Conservation (phyloP, 2,329 filamentous ascomycete species). For the Nemania sp. region DNA sequence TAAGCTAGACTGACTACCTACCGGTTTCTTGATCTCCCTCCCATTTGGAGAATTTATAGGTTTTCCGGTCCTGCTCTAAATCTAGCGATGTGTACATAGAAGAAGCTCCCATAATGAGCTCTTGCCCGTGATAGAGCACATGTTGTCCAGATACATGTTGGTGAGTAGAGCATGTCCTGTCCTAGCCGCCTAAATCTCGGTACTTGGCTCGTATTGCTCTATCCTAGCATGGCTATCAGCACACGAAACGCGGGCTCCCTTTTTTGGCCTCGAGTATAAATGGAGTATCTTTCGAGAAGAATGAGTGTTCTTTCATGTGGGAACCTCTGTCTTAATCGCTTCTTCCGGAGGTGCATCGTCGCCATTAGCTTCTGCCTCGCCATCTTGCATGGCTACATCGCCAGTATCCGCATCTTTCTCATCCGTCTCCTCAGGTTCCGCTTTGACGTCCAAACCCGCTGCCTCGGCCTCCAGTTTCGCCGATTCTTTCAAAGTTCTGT, state of each 20-base stretch:
- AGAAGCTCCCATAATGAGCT: too few species aligned
- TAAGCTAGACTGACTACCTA: too few species aligned
- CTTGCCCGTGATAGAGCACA: too few species aligned
- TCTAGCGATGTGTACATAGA: too few species aligned
- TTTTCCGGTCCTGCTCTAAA: too few species aligned
- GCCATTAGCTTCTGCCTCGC: not conserved
- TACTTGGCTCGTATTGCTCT: too few species aligned
- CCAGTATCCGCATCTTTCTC: conserved; percentile 15
- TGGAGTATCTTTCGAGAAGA: not conserved
- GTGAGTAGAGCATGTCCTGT: too few species aligned
- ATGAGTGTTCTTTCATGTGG: conserved; percentile 1
- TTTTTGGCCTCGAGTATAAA: not conserved
- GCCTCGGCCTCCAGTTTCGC: conserved; percentile 45
- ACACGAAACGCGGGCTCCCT: too few species aligned
- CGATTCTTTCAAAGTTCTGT: conserved; percentile 61
- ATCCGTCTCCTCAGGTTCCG: conserved; percentile 36
- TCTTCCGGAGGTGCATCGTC: not conserved
- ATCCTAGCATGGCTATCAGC: not conserved
- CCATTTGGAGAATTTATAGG: too few species aligned
- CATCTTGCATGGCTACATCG: conserved; percentile 12
- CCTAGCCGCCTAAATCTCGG: too few species aligned
- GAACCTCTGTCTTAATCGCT: conserved; percentile 1
- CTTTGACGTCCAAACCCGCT: conserved; percentile 40
- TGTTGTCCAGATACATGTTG: too few species aligned
- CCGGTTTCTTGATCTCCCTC: too few species aligned